These are phyloP conservation scores for Zasmidium angulare DNA, from an alignment of 2,329 filamentous ascomycete genomes.

Conservation along the genomic window DNA sequence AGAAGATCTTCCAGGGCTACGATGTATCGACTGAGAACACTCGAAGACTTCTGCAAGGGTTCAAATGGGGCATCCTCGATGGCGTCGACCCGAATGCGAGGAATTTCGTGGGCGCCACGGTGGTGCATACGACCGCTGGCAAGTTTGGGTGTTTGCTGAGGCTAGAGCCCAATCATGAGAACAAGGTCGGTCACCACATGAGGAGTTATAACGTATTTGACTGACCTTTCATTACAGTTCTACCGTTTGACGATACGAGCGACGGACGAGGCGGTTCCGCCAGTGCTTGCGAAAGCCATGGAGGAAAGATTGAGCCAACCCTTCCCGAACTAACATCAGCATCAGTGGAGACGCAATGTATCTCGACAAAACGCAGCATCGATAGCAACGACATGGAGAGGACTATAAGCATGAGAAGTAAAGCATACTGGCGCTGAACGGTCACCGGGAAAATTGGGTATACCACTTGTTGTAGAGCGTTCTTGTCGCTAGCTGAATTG, in stretches of 20 bases:
- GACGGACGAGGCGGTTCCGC: slow-evolving; percentile 85
- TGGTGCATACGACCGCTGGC: slow-evolving; percentile 78
- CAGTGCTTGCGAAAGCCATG: slow-evolving; percentile 79
- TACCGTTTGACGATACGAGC: slow-evolving; percentile 90
- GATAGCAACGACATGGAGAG: background rate
- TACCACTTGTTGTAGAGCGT: slow-evolving; percentile 9
- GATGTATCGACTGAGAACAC: slow-evolving; percentile 72
- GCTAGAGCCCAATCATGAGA: slow-evolving; percentile 89
- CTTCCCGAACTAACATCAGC: slow-evolving; percentile 19
- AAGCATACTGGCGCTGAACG: background rate
- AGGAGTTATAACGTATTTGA: background rate
- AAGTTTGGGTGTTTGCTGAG: slow-evolving; percentile 94
- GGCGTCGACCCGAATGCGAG: slow-evolving; percentile 88
- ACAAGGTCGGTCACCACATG: slow-evolving; percentile 66
- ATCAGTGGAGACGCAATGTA: background rate
- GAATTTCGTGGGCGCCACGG: slow-evolving; percentile 91
- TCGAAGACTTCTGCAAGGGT: slow-evolving; percentile 72
- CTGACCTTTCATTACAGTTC: slow-evolving; percentile 62
- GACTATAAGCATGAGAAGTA: background rate
- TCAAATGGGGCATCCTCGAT: slow-evolving; percentile 83
- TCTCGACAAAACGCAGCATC: background rate
- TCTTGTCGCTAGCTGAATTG: background rate
- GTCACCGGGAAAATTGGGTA: background rate
- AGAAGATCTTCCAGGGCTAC: slow-evolving; percentile 72
- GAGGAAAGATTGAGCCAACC: slow-evolving; percentile 70